Conservation (phyloP, 2,329 filamentous ascomycete species). For the Neospermospora avenae region DNA sequence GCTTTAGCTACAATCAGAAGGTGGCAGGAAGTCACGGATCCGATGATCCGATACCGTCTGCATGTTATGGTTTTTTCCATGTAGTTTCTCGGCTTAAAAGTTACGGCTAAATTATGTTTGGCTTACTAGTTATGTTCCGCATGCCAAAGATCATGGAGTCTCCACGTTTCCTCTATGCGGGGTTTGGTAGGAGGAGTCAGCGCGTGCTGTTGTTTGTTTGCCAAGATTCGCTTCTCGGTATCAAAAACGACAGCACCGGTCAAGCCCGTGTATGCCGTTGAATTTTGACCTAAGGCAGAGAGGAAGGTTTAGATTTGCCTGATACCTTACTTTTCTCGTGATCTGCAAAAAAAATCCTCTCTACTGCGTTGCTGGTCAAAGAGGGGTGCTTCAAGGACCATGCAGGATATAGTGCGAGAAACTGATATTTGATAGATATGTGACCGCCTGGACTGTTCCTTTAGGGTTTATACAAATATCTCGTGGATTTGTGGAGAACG, state of each 20-base stretch:
- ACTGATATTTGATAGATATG: no score
- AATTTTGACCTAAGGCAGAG: background rate
- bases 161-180: background rate
- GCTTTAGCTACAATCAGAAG: background rate
- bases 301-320: no score
- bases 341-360: no score
- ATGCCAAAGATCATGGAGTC: background rate
- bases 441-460: no score
- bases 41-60: background rate
- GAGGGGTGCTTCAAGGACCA: no score
- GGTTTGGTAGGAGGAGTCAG: background rate
- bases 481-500: no score
- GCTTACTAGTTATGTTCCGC: background rate
- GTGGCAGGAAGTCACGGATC: background rate
- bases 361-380: no score
- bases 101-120: background rate
- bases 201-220: background rate
- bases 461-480: no score
- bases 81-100: background rate
- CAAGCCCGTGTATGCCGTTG: background rate
- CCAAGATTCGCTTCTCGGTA: background rate
- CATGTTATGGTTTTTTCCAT: background rate
- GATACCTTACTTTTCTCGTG: no score
- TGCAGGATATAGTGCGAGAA: no score
- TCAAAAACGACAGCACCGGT: background rate